Evolutionary conservation across 192 early-diverging fungal genomes (phyloP), one percentile per base, ranked within the genome.

Genomic region (Entomortierella beljakovae): DNA sequence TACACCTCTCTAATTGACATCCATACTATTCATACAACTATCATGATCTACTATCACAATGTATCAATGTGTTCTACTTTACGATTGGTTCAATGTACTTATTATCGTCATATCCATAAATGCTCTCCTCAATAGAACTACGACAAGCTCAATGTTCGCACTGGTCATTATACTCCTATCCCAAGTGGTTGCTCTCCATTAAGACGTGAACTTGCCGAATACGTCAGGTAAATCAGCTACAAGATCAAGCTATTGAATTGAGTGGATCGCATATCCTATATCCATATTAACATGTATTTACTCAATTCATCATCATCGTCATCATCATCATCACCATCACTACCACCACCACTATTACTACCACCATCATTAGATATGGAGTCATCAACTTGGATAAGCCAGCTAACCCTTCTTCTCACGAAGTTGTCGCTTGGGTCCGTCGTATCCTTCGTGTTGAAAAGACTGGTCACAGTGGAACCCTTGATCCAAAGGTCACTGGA

Each of bases 361-460:
- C 29, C 18, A 49, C 33, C 46, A 18, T 38, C 37, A 46, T 46
- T 63, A 91, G 88, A 80, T 99, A 98, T 87, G 98, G 98, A 80
- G 92, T 97, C 54, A 99, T 99, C 85, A 99, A 99, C 88, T 88
- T 99, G 68, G 98, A 99, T 89, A 99, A 99, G 88, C 98, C 98
- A 35, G 92, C 98, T 34, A 99, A 99, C 88, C 98, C 98, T 57
- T 98, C 97, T 57, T 99, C 98, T 52, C 98, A 99, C 88, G 98
- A 99, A 85, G 98, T 99, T 26, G 98, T 99, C 57, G 98, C 98
- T 60, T 99, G 98, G 98, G 96, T 99, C 82, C 91, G 95, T 40
- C 93, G 97, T 64, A 99, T 99, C 63, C 90, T 99, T 56, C 91
- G 94, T 60, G 95, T 96, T 28, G 96, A 99, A 73, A 99, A 99